These are phyloP conservation scores for Globisporangium canariense DNA, from an alignment of 352 stramenopile genomes.

Conservation along the genomic window DNA sequence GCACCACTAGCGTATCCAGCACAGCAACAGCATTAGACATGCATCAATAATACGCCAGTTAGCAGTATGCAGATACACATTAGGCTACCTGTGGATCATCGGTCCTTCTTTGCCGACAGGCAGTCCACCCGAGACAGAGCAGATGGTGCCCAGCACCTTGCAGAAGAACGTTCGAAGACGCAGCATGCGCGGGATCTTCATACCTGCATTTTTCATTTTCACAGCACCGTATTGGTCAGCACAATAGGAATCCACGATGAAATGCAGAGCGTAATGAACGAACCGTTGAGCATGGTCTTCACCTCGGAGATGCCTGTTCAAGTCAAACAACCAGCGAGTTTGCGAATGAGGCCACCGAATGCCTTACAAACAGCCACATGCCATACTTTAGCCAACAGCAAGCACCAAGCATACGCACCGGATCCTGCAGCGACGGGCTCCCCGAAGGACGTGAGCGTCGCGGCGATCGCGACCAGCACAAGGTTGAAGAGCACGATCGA, in stretches of 20 bases:
- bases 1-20: slow-evolving; percentile 51
- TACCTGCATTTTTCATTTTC: slow-evolving; percentile 20
- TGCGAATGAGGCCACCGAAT: too few relatives aligned
- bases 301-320: slow-evolving; percentile 87
- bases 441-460: slow-evolving; percentile 63
- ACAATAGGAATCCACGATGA: background rate
- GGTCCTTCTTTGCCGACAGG: slow-evolving; percentile 92
- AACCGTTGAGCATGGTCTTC: slow-evolving; percentile 91
- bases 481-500: slow-evolving; percentile 67
- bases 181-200: slow-evolving; percentile 82
- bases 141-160: slow-evolving; percentile 88
- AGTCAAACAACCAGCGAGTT: background rate
- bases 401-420: slow-evolving; percentile 26
- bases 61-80: too few relatives aligned
- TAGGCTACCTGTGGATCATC: slow-evolving; percentile 84
- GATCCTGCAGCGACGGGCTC: slow-evolving; percentile 80
- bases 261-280: background rate
- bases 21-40: too few relatives aligned
- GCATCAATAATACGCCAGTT: too few relatives aligned
- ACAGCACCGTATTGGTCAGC: background rate
- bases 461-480: slow-evolving; percentile 67
- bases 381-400: background rate
- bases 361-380: background rate
- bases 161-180: slow-evolving; percentile 76
- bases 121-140: slow-evolving; percentile 78